Evolutionary conservation across 768 basidiomycete genomes (phyloP).

Genomic region (Trametes cinnabarina): DNA sequence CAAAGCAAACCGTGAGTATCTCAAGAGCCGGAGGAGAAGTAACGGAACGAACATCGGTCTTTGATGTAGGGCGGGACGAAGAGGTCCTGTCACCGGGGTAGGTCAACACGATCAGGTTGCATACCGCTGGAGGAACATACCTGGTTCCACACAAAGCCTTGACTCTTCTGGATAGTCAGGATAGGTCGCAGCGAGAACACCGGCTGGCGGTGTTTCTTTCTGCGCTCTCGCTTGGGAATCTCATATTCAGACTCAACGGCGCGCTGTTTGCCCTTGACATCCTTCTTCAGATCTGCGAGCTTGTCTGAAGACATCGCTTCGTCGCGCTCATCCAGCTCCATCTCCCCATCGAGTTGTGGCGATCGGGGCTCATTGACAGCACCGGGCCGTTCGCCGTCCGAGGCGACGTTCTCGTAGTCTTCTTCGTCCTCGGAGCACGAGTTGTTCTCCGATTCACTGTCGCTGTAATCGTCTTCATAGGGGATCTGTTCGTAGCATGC

Average conservation of each 20-base stretch:
- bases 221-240: slow-evolving; percentile 44
- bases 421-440: slow-evolving; percentile 78
- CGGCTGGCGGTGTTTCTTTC: slow-evolving; percentile 54
- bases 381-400: slow-evolving; percentile 25
- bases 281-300: slow-evolving; percentile 46
- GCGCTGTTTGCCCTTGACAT: slow-evolving; percentile 79
- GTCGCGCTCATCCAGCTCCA: slow-evolving; percentile 50
- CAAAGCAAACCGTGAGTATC: slow-evolving; percentile 21
- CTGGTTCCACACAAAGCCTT: slow-evolving; percentile 92
- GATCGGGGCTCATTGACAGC: slow-evolving; percentile 32
- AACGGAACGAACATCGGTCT: slow-evolving; percentile 70
- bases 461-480: slow-evolving; percentile 58
- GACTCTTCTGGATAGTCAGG: slow-evolving; percentile 81
- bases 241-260: slow-evolving; percentile 68
- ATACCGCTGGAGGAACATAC: slow-evolving; percentile 37
- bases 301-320: slow-evolving; percentile 37
- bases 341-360: slow-evolving; percentile 39
- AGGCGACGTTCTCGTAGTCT: slow-evolving; percentile 43
- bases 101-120: background rate
- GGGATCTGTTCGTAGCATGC: slow-evolving; percentile 90
- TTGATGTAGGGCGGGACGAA: slow-evolving; percentile 89
- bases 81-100: slow-evolving; percentile 52
- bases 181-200: slow-evolving; percentile 74
- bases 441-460: slow-evolving; percentile 52
- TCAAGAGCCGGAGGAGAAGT: slow-evolving; percentile 17